Base-by-base conservation (phyloP, 352 stramenopile genomes). In the Globisporangium nagaii region DNA sequence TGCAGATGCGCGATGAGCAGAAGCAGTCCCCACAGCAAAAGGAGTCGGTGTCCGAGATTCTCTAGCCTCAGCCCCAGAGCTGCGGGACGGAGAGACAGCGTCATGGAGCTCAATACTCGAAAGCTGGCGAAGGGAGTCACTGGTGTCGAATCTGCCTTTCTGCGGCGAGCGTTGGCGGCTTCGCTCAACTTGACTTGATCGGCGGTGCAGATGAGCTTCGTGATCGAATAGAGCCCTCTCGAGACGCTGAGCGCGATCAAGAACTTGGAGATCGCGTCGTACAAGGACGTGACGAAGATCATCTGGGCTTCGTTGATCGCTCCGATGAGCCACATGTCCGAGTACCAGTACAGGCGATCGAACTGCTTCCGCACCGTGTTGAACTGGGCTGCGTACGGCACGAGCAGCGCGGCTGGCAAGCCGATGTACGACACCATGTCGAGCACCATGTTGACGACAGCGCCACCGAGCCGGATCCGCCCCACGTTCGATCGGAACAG, bases 221-320 rank as follows among this genome's bases (percentile, higher is more conserved):
- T 47, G 19, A 65, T 56, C 17, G 63, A 47, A 15, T 52, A 59
- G 6, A 71, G 31, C 4, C 54, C 53, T 15, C 55, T 19, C 2
- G 30, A 7, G 58, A 77, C 72, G 25, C 68, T 71, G 4, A 77
- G 34, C n/a, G 28, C 59, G 35, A 68, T 65, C 12, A 68, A 54
- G 22, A 58, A 68, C 41, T 56, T 62, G 28, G 50, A 55, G 3
- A 65, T 19, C 3, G 40, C 60, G 15, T 71, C 59, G 34, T 41
- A 56, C 0, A 62, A 22, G 9, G 56, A 62, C 9, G 52, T 45
- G 39, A 63, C 47, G 25, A 68, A 61, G 4, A 71, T 36, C 22
- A 68, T 45, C 27, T 65, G 56, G 24, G 40, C 57, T 37, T 66
- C 60, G 35, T 71, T 65, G 31, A 62, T 58, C 10, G 65, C 39